phyloP scores from a whole-genome alignment of 306 rosid species.

The Lagenaria siceraria region DNA sequence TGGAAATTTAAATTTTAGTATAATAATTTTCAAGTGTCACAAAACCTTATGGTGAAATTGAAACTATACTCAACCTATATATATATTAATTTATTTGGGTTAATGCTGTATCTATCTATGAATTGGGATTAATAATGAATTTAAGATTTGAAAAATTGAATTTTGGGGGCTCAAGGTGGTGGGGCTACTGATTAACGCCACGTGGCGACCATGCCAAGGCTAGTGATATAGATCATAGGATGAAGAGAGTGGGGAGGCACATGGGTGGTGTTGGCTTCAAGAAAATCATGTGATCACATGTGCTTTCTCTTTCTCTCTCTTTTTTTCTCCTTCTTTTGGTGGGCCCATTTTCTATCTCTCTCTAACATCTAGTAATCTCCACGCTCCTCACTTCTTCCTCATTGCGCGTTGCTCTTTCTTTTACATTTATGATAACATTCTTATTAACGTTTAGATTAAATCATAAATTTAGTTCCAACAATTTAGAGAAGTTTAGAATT shows the following conservation, averaged over 20 bases:
- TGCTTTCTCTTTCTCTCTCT: slow-evolving; percentile 35
- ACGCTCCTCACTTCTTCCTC: not conserved
- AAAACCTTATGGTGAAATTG: too few relatives aligned
- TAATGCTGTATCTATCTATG: not conserved
- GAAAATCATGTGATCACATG: slow-evolving; percentile 96
- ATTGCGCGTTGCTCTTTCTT: not conserved
- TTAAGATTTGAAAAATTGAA: too few relatives aligned
- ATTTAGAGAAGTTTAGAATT: too few relatives aligned
- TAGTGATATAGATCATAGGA: slow-evolving; percentile 36
- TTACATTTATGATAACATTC: too few relatives aligned
- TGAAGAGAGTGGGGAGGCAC: slow-evolving; percentile 43
- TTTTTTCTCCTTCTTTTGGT: slow-evolving; percentile 22
- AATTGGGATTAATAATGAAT: not conserved
- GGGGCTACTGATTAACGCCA: slow-evolving; percentile 23
- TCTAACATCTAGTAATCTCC: not conserved
- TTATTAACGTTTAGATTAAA: too few relatives aligned
- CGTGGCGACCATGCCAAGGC: slow-evolving; percentile 61
- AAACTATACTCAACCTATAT: too few relatives aligned
- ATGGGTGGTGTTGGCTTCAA: slow-evolving; percentile 89
- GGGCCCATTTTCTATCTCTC: slow-evolving; percentile 18
- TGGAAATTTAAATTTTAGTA: too few relatives aligned
- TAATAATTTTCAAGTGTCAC: too few relatives aligned
- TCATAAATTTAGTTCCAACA: too few relatives aligned
- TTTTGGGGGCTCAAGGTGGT: slow-evolving; percentile 72
- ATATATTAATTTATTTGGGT: too few relatives aligned